Percentiles rank a stretch among this genome's conserved stretches.
These are phyloP conservation scores for Themeda triandra DNA, from an alignment of 176 grass and related monocot genomes.

Conservation along the genomic window DNA sequence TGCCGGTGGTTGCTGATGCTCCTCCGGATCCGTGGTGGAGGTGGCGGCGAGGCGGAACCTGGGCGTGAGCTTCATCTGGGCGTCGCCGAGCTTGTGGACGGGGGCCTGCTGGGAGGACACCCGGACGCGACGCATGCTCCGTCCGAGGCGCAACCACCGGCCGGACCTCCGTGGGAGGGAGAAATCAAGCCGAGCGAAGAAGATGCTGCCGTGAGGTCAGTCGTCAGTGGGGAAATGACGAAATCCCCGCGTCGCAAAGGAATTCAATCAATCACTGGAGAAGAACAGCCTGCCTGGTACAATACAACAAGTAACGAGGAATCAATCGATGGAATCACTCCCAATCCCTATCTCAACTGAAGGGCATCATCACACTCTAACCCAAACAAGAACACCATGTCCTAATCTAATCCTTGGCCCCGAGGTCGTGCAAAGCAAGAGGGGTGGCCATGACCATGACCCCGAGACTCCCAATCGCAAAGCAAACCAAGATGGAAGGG, in stretches of 20 bases:
- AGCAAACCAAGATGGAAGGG: too few relatives aligned
- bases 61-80: slow-evolving; percentile 69
- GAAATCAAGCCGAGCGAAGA: not conserved
- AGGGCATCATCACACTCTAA: too few relatives aligned
- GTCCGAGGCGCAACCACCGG: not conserved
- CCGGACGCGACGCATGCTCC: slow-evolving; percentile 76
- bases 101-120: slow-evolving; percentile 77
- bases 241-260: not conserved
- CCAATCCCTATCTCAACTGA: not conserved
- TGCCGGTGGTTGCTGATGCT: not conserved
- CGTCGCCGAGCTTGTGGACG: slow-evolving; percentile 84
- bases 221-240: too few relatives aligned
- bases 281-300: not conserved
- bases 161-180: not conserved
- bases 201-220: too few relatives aligned
- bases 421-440: too few relatives aligned
- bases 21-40: not conserved
- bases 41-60: slow-evolving; percentile 59
- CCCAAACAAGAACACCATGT: too few relatives aligned
- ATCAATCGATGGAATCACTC: not conserved
- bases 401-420: too few relatives aligned
- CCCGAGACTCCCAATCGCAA: too few relatives aligned
- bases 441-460: too few relatives aligned
- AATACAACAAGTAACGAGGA: not conserved
- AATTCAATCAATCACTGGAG: not conserved